These are phyloP conservation scores for Globisporangium alternatum DNA, from an alignment of 352 stramenopile genomes.

Conservation along the genomic window DNA sequence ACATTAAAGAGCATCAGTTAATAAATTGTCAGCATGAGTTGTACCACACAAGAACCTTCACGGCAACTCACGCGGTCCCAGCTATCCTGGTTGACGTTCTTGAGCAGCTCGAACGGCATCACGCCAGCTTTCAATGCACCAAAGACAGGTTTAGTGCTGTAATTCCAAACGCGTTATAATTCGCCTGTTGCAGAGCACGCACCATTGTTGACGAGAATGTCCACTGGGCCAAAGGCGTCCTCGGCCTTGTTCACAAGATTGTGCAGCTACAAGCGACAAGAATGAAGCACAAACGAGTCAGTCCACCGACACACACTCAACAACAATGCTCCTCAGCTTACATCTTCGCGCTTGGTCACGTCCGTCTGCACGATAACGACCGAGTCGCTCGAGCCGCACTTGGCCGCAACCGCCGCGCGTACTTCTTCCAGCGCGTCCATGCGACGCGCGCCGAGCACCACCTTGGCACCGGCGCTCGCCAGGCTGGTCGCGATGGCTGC, in stretches of 20 bases:
- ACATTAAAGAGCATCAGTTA: neutral
- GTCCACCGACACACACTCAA: neutral
- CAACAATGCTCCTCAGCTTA: constrained; percentile 12
- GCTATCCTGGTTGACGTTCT: constrained; percentile 89
- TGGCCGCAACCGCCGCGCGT: constrained; percentile 29
- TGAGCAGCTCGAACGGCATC: constrained; percentile 92
- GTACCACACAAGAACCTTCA: neutral
- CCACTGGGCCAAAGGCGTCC: constrained; percentile 60
- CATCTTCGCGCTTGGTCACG: constrained; percentile 67
- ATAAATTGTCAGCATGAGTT: neutral
- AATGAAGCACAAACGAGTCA: neutral
- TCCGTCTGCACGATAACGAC: constrained; percentile 55
- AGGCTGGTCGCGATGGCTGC: constrained; percentile 75
- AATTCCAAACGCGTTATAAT: neutral
- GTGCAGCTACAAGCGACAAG: constrained; percentile 30
- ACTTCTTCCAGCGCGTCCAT: constrained; percentile 54
- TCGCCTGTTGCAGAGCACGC: neutral
- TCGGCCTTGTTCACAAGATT: constrained; percentile 57
- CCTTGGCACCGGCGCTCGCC: constrained; percentile 66
- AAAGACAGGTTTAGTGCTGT: neutral
- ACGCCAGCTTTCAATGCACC: constrained; percentile 59
- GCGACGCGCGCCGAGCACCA: constrained; percentile 79
- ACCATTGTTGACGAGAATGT: constrained; percentile 91
- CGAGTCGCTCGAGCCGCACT: constrained; percentile 21
- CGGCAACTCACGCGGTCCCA: constrained; percentile 59